A percentile compares a stretch with the other conserved stretches of the same genome.
phyloP scores from a whole-genome alignment of 768 basidiomycete genomes.

The Tricholoma matsutake region DNA sequence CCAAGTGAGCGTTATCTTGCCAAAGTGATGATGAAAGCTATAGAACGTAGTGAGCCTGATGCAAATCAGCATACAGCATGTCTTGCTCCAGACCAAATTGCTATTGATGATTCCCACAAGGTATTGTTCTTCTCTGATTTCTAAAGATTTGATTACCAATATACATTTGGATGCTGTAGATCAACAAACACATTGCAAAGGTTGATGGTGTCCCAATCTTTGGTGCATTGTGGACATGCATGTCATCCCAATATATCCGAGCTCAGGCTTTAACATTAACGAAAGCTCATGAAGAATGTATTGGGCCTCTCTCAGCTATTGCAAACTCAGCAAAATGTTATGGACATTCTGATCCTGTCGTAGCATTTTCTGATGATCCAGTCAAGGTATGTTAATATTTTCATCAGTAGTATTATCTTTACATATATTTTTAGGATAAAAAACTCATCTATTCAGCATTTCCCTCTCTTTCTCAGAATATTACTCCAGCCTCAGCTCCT shows the following conservation, averaged over 20 bases:
- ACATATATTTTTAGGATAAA: slow-evolving; percentile 3
- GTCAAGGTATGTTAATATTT: slow-evolving; percentile 1
- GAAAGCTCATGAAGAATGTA: too few relatives aligned
- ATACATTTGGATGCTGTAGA: neutral
- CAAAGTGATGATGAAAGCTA: too few relatives aligned
- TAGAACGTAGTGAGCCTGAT: too few relatives aligned
- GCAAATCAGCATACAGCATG: too few relatives aligned
- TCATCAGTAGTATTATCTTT: neutral
- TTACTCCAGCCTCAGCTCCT: slow-evolving; percentile 4
- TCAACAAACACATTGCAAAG: too few relatives aligned
- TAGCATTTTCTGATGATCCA: slow-evolving; percentile 11
- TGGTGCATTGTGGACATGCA: slow-evolving; percentile 20
- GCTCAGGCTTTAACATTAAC: too few relatives aligned
- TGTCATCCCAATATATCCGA: too few relatives aligned
- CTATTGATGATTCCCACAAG: too few relatives aligned
- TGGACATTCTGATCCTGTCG: slow-evolving; percentile 1
- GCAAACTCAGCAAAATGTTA: slow-evolving; percentile 3
- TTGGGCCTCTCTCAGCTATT: too few relatives aligned
- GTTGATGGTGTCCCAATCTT: slow-evolving; percentile 19
- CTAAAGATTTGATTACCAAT: neutral
- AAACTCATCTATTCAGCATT: too few relatives aligned
- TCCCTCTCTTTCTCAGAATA: slow-evolving; percentile 3
- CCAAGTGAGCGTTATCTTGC: too few relatives aligned
- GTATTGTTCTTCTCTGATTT: neutral
- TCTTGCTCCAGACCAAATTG: too few relatives aligned